These are phyloP conservation scores for Stephania japonica DNA, from an alignment of 164 flowering plant genomes.

Conservation along the genomic window DNA sequence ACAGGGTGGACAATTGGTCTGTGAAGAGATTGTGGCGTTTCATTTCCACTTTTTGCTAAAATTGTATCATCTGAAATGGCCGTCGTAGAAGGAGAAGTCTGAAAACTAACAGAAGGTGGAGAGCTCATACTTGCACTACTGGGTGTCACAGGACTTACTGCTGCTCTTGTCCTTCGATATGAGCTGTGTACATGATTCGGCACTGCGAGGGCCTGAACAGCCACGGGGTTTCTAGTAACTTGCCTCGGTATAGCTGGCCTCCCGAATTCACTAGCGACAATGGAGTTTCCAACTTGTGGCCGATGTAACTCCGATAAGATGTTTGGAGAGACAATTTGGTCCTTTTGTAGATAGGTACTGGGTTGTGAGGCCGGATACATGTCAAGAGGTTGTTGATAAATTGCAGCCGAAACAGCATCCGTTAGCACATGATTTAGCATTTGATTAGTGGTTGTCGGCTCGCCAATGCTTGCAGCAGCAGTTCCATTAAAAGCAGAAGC, in stretches of 20 bases:
- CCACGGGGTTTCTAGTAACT: constrained; percentile 43
- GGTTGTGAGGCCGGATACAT: constrained; percentile 17
- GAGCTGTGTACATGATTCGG: constrained; percentile 22
- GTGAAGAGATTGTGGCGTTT: constrained; percentile 43
- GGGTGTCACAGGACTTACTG: constrained; percentile 15
- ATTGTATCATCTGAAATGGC: constrained; percentile 16
- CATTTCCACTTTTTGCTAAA: constrained; percentile 17
- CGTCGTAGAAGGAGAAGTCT: constrained; percentile 14
- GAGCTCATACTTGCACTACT: constrained; percentile 7
- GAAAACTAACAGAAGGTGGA: constrained; percentile 22
- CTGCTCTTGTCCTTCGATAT: constrained; percentile 25
- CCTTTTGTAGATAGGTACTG: constrained; percentile 12
- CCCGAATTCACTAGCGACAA: constrained; percentile 27
- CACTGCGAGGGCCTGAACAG: constrained; percentile 67
- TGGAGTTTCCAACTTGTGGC: constrained; percentile 25
- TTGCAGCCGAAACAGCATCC: constrained; percentile 42
- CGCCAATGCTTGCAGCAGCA: constrained; percentile 13
- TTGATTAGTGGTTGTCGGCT: constrained; percentile 13
- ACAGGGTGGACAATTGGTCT: constrained; percentile 17
- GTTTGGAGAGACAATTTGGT: constrained; percentile 22
- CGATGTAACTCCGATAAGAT: constrained; percentile 28
- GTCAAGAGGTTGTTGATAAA: constrained; percentile 26
- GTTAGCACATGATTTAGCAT: constrained; percentile 31
- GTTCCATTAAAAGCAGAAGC: constrained; percentile 18
- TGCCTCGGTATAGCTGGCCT: constrained; percentile 28